A percentile compares a stretch with the other conserved stretches of the same genome.
Evolutionary conservation across 176 grass and related monocot genomes (phyloP).

Genomic region (Saccharum spontaneum): DNA sequence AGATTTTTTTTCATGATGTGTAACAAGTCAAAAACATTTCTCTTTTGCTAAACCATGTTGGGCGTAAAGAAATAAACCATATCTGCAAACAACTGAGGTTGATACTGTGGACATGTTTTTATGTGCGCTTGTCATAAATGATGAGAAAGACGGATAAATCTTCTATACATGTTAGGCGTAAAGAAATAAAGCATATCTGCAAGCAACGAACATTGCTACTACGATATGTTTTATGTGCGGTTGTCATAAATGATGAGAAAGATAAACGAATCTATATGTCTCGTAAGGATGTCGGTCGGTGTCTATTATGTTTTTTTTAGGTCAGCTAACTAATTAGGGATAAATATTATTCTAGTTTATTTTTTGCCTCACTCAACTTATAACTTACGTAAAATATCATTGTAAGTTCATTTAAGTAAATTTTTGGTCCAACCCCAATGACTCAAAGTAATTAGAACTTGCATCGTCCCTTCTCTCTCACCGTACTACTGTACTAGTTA

Average conservation of each 20-base stretch:
- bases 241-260: neutral
- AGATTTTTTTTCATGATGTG: too few relatives aligned
- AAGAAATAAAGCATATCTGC: too few relatives aligned
- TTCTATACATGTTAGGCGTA: neutral
- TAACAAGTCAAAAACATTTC: too few relatives aligned
- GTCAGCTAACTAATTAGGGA: too few relatives aligned
- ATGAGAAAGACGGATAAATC: neutral
- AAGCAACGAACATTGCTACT: neutral
- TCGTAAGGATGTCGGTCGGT: too few relatives aligned
- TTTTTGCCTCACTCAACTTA: too few relatives aligned
- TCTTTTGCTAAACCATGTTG: too few relatives aligned
- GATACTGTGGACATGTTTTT: neutral
- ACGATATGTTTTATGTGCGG: neutral
- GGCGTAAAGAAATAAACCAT: too few relatives aligned
- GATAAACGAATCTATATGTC: neutral
- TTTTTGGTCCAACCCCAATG: neutral
- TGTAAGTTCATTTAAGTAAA: neutral
- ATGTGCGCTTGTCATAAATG: neutral
- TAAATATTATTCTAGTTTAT: too few relatives aligned
- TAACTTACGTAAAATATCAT: neutral
- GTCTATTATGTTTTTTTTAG: too few relatives aligned
- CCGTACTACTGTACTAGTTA: too few relatives aligned
- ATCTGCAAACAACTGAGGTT: neutral
- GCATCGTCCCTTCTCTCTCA: neutral
- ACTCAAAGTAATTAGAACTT: neutral